Percentiles rank a stretch among this genome's conserved stretches.
Evolutionary conservation across 208 protist genomes (phyloP).

Genomic region (Leishmania turanica): DNA sequence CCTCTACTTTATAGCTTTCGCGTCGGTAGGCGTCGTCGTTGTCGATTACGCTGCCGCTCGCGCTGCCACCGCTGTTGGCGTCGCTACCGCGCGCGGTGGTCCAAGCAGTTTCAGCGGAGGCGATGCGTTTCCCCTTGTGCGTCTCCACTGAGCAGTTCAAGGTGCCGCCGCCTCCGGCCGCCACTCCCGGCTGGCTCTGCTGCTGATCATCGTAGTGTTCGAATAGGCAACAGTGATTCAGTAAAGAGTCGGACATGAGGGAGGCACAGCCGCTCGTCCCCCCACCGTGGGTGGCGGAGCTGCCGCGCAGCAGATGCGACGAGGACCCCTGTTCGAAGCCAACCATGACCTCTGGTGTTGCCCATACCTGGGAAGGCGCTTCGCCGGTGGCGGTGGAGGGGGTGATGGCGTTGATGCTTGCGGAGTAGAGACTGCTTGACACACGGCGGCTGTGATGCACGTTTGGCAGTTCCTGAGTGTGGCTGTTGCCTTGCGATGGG

Average conservation of each 20-base stretch:
- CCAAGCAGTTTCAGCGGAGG: neutral
- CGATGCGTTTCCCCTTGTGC: neutral
- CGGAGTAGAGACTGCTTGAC: slow-evolving; percentile 4
- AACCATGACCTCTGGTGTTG: neutral
- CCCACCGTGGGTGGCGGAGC: neutral
- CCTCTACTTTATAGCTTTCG: slow-evolving; percentile 15
- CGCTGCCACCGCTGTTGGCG: neutral
- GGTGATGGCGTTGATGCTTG: slow-evolving; percentile 3
- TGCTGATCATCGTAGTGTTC: neutral
- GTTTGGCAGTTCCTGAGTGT: neutral
- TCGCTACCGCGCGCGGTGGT: neutral
- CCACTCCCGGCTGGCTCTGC: neutral
- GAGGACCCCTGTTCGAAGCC: neutral
- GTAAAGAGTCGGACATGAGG: neutral
- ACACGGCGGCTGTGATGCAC: neutral
- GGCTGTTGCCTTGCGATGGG: neutral
- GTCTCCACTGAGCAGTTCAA: neutral
- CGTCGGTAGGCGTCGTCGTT: slow-evolving; percentile 8
- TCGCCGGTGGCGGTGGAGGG: slow-evolving; percentile 9
- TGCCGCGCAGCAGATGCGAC: neutral
- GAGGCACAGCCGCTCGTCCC: neutral
- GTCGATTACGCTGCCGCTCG: neutral
- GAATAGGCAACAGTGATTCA: neutral
- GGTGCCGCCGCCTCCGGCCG: neutral
- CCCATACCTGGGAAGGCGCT: slow-evolving; percentile 12